Conservation (phyloP, 2,329 filamentous ascomycete species). For the Xylariomycetidae sp. region DNA sequence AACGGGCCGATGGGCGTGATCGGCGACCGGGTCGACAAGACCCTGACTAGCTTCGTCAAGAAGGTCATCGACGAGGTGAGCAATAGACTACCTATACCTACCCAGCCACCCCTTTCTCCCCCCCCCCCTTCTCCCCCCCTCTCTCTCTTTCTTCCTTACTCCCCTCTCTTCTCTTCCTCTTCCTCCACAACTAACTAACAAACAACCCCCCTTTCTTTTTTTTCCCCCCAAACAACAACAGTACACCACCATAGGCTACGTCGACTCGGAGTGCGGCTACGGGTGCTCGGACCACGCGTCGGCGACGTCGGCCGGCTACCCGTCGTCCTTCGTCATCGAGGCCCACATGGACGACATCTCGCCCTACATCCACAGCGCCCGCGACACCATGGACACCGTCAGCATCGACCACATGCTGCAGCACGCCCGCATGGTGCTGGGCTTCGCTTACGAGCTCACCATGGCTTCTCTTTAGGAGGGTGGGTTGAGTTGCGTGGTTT, state of each 20-base stretch:
- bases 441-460: constrained; percentile 43
- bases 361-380: constrained; percentile 68
- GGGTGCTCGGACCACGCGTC: constrained; percentile 66
- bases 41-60: constrained; percentile 33
- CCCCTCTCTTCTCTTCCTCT: not conserved
- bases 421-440: constrained; percentile 50
- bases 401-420: constrained; percentile 63
- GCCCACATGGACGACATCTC: constrained; percentile 56
- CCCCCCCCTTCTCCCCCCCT: not conserved
- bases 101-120: too few species aligned
- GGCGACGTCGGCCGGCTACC: constrained; percentile 61
- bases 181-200: not conserved
- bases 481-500: too few species aligned
- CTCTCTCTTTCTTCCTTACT: not conserved
- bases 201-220: too few species aligned
- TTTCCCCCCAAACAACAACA: too few species aligned
- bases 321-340: constrained; percentile 61
- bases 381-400: constrained; percentile 66
- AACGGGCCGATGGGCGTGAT: constrained; percentile 32
- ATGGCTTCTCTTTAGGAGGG: not conserved
- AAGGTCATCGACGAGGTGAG: constrained; percentile 29
- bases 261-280: constrained; percentile 48
- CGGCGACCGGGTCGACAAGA: constrained; percentile 33
- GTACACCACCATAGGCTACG: constrained; percentile 36
- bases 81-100: too few species aligned